These are phyloP conservation scores for Plectosphaerella sp. DNA, from an alignment of 2,329 filamentous ascomycete genomes.

Conservation along the genomic window DNA sequence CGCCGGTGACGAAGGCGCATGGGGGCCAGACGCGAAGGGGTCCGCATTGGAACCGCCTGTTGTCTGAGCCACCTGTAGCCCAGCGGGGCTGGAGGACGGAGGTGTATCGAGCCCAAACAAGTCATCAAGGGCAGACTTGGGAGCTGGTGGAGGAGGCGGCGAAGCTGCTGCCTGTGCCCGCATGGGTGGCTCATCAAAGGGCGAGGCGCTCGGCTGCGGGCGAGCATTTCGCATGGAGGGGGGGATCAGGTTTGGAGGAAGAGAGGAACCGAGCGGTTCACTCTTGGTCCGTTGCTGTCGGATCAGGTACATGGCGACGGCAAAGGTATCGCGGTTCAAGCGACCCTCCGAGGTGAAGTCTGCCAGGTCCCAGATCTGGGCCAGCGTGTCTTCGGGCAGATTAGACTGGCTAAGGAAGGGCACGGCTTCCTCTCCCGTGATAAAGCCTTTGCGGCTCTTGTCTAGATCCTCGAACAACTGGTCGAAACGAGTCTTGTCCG, in stretches of 20 bases:
- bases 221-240: slow-evolving; percentile 70
- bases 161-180: slow-evolving; percentile 29
- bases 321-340: slow-evolving; percentile 85
- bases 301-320: slow-evolving; percentile 96
- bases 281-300: slow-evolving; percentile 77
- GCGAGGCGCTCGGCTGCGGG: slow-evolving; percentile 38
- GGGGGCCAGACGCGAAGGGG: slow-evolving; percentile 53
- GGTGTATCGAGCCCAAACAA: slow-evolving; percentile 78
- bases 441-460: slow-evolving; percentile 72
- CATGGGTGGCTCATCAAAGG: slow-evolving; percentile 44
- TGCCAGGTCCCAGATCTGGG: slow-evolving; percentile 94
- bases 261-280: slow-evolving; percentile 65
- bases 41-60: slow-evolving; percentile 71
- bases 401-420: slow-evolving; percentile 91
- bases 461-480: slow-evolving; percentile 81
- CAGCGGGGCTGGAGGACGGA: slow-evolving; percentile 44
- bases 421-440: slow-evolving; percentile 92
- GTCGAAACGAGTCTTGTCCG: slow-evolving; percentile 86
- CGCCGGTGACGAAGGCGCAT: slow-evolving; percentile 49
- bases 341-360: slow-evolving; percentile 90
- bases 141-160: slow-evolving; percentile 37
- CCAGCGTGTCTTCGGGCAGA: slow-evolving; percentile 80
- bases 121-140: slow-evolving; percentile 86
- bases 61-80: slow-evolving; percentile 58
- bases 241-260: slow-evolving; percentile 79